Evolutionary conservation across 2,329 filamentous ascomycete genomes (phyloP).

Genomic region (Claviceps pazoutovae): DNA sequence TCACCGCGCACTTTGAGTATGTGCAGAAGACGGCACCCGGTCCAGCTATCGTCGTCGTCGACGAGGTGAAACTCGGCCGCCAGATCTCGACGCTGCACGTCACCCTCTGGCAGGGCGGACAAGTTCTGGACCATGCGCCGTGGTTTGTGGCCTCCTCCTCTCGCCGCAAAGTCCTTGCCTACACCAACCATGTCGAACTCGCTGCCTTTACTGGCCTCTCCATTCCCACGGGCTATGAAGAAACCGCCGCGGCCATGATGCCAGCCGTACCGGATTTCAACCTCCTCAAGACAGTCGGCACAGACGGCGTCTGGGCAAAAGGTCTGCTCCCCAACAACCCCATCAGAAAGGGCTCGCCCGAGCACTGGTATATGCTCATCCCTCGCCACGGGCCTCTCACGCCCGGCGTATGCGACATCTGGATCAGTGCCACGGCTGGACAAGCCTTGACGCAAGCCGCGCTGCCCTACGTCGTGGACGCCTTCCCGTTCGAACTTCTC

Average conservation of each 20-base stretch:
- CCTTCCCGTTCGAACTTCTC: slow-evolving; percentile 30
- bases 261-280: slow-evolving; percentile 11
- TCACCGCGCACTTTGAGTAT: slow-evolving; percentile 23
- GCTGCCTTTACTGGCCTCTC: slow-evolving; percentile 16
- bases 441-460: slow-evolving; percentile 49
- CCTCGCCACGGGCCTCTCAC: too few species aligned
- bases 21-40: slow-evolving; percentile 20
- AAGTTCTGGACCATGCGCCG: slow-evolving; percentile 14
- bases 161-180: slow-evolving; percentile 17
- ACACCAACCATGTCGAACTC: slow-evolving; percentile 18
- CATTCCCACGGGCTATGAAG: slow-evolving; percentile 15
- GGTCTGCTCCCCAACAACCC: slow-evolving; percentile 1
- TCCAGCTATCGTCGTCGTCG: slow-evolving; percentile 15
- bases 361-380: too few species aligned
- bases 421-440: slow-evolving; percentile 17
- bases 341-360: slow-evolving; percentile 17
- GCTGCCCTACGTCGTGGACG: slow-evolving; percentile 49
- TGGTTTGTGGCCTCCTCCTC: slow-evolving; percentile 16
- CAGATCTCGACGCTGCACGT: slow-evolving; percentile 6
- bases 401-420: too few species aligned
- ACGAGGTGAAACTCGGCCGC: slow-evolving; percentile 4
- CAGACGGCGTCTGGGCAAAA: slow-evolving; percentile 10
- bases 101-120: slow-evolving; percentile 20
- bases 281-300: slow-evolving; percentile 1
- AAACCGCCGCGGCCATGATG: slow-evolving; percentile 6